Conservation (phyloP, 352 stramenopile species). For the Phytophthora meadii region DNA sequence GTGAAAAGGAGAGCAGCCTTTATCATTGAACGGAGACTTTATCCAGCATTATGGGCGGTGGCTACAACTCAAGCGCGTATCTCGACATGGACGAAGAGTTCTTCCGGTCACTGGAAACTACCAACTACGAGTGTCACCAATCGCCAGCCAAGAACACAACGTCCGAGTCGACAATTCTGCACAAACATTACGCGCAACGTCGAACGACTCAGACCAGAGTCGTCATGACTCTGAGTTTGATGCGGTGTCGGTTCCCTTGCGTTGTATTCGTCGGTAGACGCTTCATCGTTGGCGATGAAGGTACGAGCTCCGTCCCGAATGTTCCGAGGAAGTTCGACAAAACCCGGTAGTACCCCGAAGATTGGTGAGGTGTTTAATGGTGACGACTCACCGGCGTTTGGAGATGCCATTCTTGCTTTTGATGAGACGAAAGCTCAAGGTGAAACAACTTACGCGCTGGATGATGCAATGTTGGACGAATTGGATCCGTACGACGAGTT, state of each 20-base stretch:
- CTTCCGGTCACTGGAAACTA: constrained; percentile 34
- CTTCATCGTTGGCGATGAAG: constrained; percentile 11
- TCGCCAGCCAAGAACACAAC: constrained; percentile 21
- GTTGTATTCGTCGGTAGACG: constrained; percentile 20
- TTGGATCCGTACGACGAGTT: constrained; percentile 27
- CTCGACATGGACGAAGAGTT: constrained; percentile 42
- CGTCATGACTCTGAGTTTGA: constrained; percentile 19
- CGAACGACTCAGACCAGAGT: constrained; percentile 29
- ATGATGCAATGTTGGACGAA: constrained; percentile 23
- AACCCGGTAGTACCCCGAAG: neutral
- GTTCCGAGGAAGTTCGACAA: constrained; percentile 15
- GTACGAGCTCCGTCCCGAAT: constrained; percentile 7
- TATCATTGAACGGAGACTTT: constrained; percentile 23
- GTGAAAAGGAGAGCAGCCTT: neutral
- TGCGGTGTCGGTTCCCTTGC: constrained; percentile 19
- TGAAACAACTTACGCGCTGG: constrained; percentile 1
- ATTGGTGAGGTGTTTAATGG: constrained; percentile 17
- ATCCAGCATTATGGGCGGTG: constrained; percentile 12
- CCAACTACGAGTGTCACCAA: constrained; percentile 37
- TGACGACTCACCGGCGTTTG: constrained; percentile 18
- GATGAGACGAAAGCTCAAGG: neutral
- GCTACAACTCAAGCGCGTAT: constrained; percentile 26
- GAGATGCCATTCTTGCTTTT: constrained; percentile 8
- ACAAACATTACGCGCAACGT: constrained; percentile 23
- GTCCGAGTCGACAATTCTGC: constrained; percentile 39